These are phyloP conservation scores for Coriolopsis trogii DNA, from an alignment of 1,284 basidiomycete genomes.

Conservation along the genomic window DNA sequence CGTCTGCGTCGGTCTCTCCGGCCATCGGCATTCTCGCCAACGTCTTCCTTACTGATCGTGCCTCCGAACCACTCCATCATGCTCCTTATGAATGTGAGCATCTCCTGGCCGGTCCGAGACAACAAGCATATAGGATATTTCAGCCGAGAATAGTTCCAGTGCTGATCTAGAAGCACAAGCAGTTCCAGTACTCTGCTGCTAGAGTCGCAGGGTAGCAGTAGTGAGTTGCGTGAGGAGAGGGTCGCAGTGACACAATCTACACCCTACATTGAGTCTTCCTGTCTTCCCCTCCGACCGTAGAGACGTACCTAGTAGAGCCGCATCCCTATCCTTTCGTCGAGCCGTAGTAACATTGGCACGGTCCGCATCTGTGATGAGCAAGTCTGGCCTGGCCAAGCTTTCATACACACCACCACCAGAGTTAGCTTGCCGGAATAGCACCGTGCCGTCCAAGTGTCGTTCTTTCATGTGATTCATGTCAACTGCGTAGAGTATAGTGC, in stretches of 20 bases:
- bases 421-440: conserved; percentile 71
- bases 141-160: conserved; percentile 90
- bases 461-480: conserved; percentile 98
- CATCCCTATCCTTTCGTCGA: conserved; percentile 90
- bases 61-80: conserved; percentile 99
- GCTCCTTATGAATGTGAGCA: conserved; percentile 92
- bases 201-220: conserved; percentile 92
- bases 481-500: conserved; percentile 95
- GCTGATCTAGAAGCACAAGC: conserved; percentile 94
- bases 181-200: conserved; percentile 94
- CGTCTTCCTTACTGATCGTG: conserved; percentile 87
- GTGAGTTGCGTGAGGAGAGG: conserved; percentile 73
- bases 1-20: conserved; percentile 61
- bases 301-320: conserved; percentile 80
- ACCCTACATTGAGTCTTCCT: background rate
- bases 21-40: conserved; percentile 67
- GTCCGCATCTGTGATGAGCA: conserved; percentile 94
- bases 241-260: conserved; percentile 87
- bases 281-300: background rate
- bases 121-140: conserved; percentile 91
- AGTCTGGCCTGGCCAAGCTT: conserved; percentile 84
- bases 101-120: conserved; percentile 89
- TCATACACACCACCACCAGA: conserved; percentile 77
- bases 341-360: conserved; percentile 82
- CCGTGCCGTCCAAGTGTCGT: conserved; percentile 94